Evolutionary conservation across 106 monocot species (phyloP), one percentile per base, ranked within the genome.

Genomic region (Triglochin maritima): DNA sequence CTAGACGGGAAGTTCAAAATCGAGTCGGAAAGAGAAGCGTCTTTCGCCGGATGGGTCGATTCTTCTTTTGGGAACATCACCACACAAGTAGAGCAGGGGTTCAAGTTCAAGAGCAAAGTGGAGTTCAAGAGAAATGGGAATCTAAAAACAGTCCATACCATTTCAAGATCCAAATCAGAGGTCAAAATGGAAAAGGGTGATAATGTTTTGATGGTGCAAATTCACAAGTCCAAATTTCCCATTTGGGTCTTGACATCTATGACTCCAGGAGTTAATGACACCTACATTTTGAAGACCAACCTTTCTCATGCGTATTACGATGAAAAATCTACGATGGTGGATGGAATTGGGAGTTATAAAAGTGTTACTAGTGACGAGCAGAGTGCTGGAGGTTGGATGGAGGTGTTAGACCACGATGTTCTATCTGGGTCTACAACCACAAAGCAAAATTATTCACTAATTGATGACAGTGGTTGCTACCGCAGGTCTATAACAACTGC

Each of bases 1-100:
- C 9, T 67, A 29, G 80, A 81, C 50, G 78, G 80, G 4, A 56
- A 66, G 49, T 84, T 80, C 47, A 67, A 81, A 64, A 55, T 81
- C 14, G 58, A 74, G 29, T 74, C 80, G 3, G 77, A 81, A 17
- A 59, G 80, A 12, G 55, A 69, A 2, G 49, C 11, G 42, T 47
- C 58, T 44, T 75, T 85, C 68, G 12, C 52, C 0, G 84, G 84
- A 5, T 85, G 84, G 84, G 81, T 75, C 46, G 72, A 65, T n/a
- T 85, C 78, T 3, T 85, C 84, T 0, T 46, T 64, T 12, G 84
- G 81, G 14, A 85, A 85, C 44, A 16, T 81, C 44, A 81, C 78
- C 14, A 78, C 77, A 6, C 12, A 46, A 15, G 47, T 78, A 9
- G 69, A 64, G 15, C 77, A 72, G 43, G 70, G 78, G 29, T 47